Conservation (phyloP, 495 filamentous ascomycete genomes). For the Tuber aestivum region DNA sequence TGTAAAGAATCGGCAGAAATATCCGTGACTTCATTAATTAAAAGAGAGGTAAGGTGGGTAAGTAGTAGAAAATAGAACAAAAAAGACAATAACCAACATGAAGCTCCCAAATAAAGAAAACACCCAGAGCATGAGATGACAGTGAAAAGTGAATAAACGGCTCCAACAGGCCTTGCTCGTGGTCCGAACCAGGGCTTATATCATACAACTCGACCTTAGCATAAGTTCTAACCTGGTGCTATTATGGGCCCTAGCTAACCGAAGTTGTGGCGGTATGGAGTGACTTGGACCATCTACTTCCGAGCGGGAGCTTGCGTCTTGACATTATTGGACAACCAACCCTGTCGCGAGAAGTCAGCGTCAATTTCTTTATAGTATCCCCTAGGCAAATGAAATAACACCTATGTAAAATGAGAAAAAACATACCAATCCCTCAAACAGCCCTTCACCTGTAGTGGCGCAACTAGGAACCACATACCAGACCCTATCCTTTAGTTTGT, state of each 20-base stretch:
- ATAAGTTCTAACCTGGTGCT: constrained; percentile 13
- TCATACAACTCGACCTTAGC: constrained; percentile 4
- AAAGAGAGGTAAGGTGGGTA: constrained; percentile 43
- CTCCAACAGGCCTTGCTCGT: constrained; percentile 38
- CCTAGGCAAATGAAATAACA: constrained; percentile 2
- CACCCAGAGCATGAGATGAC: constrained; percentile 25
- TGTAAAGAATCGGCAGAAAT: constrained; percentile 19
- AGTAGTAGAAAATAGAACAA: constrained; percentile 45
- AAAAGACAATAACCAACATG: constrained; percentile 26
- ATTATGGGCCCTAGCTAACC: neutral
- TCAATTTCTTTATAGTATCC: neutral
- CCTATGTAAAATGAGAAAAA: constrained; percentile 21
- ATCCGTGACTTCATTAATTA: constrained; percentile 44
- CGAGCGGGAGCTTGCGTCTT: constrained; percentile 59
- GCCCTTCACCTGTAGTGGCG: constrained; percentile 85
- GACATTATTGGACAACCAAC: constrained; percentile 91
- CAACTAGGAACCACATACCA: constrained; percentile 97
- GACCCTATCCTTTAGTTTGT: constrained; percentile 79
- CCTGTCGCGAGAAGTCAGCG: constrained; percentile 46
- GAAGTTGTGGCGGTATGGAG: neutral
- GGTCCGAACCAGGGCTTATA: constrained; percentile 37
- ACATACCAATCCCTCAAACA: constrained; percentile 83
- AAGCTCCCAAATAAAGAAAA: constrained; percentile 26
- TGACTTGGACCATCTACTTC: constrained; percentile 40
- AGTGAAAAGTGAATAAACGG: constrained; percentile 34